Conservation (phyloP, 2,329 filamentous ascomycete species). For the Penicillium corylophilum region DNA sequence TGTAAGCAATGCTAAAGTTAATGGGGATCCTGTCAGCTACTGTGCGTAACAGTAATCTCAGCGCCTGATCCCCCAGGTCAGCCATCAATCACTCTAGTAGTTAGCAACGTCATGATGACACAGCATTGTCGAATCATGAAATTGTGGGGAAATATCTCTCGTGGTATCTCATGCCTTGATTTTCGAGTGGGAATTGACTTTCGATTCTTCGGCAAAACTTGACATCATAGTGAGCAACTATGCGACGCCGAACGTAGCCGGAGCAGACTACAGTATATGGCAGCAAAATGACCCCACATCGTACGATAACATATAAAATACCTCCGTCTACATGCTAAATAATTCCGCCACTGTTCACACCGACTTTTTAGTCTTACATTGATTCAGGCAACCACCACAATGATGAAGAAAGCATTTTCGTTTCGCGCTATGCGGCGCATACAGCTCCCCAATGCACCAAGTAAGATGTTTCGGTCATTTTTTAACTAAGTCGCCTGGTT, state of each 20-base stretch:
- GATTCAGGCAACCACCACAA: not conserved
- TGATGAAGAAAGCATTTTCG: not conserved
- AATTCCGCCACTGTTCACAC: not conserved
- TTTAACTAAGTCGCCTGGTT: not conserved
- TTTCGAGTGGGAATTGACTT: not conserved
- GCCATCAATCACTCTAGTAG: not conserved
- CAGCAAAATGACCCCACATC: not conserved
- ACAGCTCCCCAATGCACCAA: not conserved
- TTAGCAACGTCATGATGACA: not conserved
- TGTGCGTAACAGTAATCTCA: not conserved
- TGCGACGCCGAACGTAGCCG: not conserved
- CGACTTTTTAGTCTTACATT: not conserved
- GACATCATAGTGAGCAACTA: not conserved
- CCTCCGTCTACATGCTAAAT: not conserved
- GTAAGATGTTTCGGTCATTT: not conserved
- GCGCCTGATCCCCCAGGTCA: not conserved
- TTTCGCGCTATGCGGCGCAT: not conserved
- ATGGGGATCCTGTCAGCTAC: not conserved
- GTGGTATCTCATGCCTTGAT: not conserved
- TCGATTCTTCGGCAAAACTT: not conserved
- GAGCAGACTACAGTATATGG: not conserved
- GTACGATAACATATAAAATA: not conserved
- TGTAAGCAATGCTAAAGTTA: not conserved
- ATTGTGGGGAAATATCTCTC: not conserved
- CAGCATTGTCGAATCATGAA: not conserved